Percentiles rank a stretch among this genome's conserved stretches.
phyloP scores from a whole-genome alignment of 495 filamentous ascomycete genomes.

The Podospora australis region DNA sequence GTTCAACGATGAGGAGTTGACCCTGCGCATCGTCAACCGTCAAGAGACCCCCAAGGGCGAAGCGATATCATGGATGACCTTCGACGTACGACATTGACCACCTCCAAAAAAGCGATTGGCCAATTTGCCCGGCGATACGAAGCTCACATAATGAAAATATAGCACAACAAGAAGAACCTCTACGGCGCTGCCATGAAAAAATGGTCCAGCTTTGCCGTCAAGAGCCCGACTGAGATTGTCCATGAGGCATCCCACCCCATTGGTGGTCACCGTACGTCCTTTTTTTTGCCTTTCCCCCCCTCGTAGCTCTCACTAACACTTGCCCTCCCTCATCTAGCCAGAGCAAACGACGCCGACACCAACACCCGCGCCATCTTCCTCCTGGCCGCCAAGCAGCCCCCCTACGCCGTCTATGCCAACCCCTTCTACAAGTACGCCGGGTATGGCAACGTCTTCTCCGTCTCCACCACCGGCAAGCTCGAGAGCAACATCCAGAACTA shows the following conservation, averaged over 20 bases:
- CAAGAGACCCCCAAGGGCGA: slow-evolving; percentile 73
- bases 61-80: slow-evolving; percentile 87
- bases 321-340: slow-evolving; percentile 43
- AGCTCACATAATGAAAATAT: slow-evolving; percentile 23
- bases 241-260: slow-evolving; percentile 70
- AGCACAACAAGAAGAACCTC: slow-evolving; percentile 74
- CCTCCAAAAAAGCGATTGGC: neutral
- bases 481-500: slow-evolving; percentile 71
- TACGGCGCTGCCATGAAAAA: slow-evolving; percentile 87
- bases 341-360: slow-evolving; percentile 59
- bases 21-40: slow-evolving; percentile 64
- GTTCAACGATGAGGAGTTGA: slow-evolving; percentile 72
- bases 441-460: slow-evolving; percentile 70
- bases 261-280: slow-evolving; percentile 41
- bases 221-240: slow-evolving; percentile 69
- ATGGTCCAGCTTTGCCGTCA: slow-evolving; percentile 73
- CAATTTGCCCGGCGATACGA: neutral
- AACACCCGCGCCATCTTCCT: slow-evolving; percentile 84
- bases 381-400: slow-evolving; percentile 66
- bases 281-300: neutral
- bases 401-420: slow-evolving; percentile 76
- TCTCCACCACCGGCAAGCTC: slow-evolving; percentile 54
- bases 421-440: slow-evolving; percentile 82
- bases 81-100: slow-evolving; percentile 53
- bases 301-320: neutral